phyloP scores from a whole-genome alignment of 1,284 basidiomycete genomes.

The Mycena sp. region DNA sequence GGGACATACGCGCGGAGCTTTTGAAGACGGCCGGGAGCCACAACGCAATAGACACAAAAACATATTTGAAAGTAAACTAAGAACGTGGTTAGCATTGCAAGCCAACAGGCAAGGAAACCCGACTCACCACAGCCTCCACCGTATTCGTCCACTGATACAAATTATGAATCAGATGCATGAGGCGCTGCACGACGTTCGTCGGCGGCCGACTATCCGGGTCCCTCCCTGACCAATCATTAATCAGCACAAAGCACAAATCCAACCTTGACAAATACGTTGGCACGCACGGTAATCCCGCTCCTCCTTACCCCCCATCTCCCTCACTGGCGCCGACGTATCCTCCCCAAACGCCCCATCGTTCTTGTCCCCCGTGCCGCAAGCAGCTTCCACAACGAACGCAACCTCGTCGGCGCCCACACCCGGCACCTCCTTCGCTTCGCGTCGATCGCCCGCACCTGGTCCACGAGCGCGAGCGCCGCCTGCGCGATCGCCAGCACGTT shows the following conservation, averaged over 20 bases:
- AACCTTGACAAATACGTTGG: no score
- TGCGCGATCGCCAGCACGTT: conserved; percentile 54
- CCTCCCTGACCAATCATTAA: conserved; percentile 39
- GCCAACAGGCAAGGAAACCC: background rate
- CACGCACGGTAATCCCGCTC: conserved; percentile 48
- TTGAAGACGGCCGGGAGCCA: conserved; percentile 64
- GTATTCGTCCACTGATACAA: conserved; percentile 54
- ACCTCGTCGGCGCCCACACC: conserved; percentile 39
- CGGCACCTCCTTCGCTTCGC: conserved; percentile 49
- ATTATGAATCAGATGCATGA: conserved; percentile 46
- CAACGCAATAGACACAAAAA: conserved; percentile 60
- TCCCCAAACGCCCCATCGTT: no score
- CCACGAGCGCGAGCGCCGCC: conserved; percentile 55
- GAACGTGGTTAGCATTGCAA: background rate
- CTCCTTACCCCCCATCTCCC: conserved; percentile 38
- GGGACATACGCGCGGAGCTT: conserved; percentile 53
- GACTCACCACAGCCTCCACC: conserved; percentile 53
- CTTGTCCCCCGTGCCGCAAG: no score
- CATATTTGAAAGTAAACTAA: conserved; percentile 67
- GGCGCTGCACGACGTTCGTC: conserved; percentile 50
- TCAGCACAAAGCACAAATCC: background rate
- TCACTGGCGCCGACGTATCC: no score
- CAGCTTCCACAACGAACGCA: no score
- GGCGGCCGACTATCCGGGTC: conserved; percentile 62
- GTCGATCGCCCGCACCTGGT: conserved; percentile 51